Conservation (phyloP, 805 yeast species). For the Sugiyamaella valdiviana region DNA sequence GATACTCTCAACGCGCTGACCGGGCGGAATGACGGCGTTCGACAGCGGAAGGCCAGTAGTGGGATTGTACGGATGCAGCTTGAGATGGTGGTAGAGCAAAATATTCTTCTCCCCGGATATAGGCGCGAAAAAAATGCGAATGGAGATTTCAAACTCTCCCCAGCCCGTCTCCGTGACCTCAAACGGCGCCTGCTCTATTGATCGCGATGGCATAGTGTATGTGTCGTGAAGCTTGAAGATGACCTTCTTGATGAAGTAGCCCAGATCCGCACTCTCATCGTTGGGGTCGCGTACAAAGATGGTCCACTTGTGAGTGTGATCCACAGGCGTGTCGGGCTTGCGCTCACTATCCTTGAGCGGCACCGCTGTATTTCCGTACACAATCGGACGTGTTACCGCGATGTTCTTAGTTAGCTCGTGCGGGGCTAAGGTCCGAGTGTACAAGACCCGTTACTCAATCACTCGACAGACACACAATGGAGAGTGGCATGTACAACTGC, state of each 20-base stretch:
- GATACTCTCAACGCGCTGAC: conserved; percentile 48
- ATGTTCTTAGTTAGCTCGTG: conserved; percentile 39
- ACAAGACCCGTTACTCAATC: no score
- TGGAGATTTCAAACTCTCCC: conserved; percentile 96
- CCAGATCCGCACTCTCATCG: conserved; percentile 49
- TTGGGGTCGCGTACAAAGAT: conserved; percentile 79
- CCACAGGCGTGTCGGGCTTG: conserved; percentile 64
- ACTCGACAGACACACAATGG: no score
- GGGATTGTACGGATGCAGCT: conserved; percentile 75
- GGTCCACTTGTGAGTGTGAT: conserved; percentile 95
- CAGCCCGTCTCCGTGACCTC: conserved; percentile 97
- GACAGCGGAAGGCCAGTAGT: conserved; percentile 12
- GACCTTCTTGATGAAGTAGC: conserved; percentile 79
- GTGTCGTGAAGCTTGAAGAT: conserved; percentile 95
- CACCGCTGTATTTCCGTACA: conserved; percentile 75
- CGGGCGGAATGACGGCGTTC: conserved; percentile 20
- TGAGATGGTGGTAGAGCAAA: conserved; percentile 79
- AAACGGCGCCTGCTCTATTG: conserved; percentile 85
- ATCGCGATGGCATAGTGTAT: conserved; percentile 76
- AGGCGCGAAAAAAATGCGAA: conserved; percentile 78
- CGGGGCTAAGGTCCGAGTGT: no score
- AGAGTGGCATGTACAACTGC: not conserved
- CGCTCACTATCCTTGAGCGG: conserved; percentile 51
- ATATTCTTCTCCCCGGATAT: conserved; percentile 76
- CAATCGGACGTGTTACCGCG: conserved; percentile 68